Evolutionary conservation across 805 yeast species (phyloP).

Genomic region (Suhomyces faveliae): DNA sequence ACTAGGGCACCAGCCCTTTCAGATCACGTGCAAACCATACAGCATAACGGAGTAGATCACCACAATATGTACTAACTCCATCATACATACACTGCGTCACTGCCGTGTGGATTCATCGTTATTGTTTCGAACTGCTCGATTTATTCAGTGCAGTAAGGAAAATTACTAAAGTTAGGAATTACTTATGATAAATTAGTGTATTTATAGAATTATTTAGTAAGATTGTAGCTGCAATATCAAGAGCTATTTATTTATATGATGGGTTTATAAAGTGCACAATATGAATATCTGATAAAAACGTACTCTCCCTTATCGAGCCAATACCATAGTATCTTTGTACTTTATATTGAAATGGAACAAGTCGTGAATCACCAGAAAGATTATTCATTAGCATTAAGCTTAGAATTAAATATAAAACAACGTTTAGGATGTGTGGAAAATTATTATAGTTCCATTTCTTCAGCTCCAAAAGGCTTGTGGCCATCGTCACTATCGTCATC

Average conservation of each 20-base stretch:
- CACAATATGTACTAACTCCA: no score
- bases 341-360: not conserved
- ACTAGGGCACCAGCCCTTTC: slow-evolving; percentile 19
- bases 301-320: not conserved
- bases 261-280: no score
- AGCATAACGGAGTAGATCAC: no score
- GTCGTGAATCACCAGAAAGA: not conserved
- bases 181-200: no score
- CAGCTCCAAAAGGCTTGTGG: slow-evolving; percentile 45
- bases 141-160: no score
- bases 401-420: slow-evolving; percentile 1
- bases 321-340: not conserved
- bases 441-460: slow-evolving; percentile 40
- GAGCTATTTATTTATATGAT: no score
- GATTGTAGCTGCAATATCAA: not conserved
- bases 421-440: not conserved
- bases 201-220: no score
- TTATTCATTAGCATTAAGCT: not conserved
- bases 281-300: not conserved
- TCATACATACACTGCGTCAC: no score
- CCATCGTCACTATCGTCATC: slow-evolving; percentile 26
- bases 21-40: not conserved
- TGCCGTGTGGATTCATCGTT: no score
- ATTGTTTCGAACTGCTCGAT: no score
- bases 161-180: no score